These are phyloP conservation scores for Eimeria zaria DNA, from an alignment of 169 alveolate species.

Conservation along the genomic window DNA sequence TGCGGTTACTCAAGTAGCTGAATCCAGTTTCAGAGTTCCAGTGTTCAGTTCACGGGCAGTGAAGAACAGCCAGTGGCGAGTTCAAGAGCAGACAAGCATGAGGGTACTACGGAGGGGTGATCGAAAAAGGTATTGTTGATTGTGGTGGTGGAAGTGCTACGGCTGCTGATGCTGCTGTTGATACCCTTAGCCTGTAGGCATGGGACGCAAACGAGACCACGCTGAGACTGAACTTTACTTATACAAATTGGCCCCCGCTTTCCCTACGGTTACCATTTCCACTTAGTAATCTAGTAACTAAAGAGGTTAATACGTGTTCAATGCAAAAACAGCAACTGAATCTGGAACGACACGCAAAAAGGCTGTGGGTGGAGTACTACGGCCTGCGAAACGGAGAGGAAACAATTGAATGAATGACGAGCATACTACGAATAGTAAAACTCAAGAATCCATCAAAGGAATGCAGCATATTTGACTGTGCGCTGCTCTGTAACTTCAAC, in stretches of 20 bases:
- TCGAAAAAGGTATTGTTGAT: neutral
- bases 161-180: neutral
- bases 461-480: constrained; percentile 20
- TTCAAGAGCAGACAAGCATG: neutral
- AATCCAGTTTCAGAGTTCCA: neutral
- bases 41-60: neutral
- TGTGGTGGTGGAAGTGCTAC: neutral
- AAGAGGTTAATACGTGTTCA: neutral
- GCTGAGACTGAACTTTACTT: neutral
- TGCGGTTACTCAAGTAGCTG: too few species aligned
- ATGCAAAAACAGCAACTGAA: neutral
- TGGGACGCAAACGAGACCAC: neutral
- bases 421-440: neutral
- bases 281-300: neutral
- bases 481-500: constrained; percentile 50
- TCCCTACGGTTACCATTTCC: neutral
- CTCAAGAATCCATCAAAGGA: neutral
- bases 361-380: neutral
- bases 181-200: neutral
- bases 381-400: neutral
- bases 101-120: neutral
- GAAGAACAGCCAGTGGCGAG: neutral
- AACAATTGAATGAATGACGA: neutral
- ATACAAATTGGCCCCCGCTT: neutral
- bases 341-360: neutral